phyloP scores from a whole-genome alignment of 495 filamentous ascomycete genomes.

The Pseudotulostoma volvatum region DNA sequence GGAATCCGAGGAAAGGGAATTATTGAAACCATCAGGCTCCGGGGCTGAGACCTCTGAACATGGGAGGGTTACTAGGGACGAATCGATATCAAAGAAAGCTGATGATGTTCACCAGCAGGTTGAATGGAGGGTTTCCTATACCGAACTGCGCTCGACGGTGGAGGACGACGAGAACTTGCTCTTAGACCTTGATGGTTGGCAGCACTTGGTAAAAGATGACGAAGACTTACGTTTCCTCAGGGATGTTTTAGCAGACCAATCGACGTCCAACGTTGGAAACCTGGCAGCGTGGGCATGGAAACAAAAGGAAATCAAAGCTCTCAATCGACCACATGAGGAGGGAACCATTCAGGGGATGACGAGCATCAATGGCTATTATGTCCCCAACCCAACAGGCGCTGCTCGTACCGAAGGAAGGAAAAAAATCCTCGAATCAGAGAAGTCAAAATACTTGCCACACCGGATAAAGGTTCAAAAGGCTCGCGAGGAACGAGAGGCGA shows the following conservation, averaged over 20 bases:
- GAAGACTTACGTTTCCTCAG: slow-evolving; percentile 53
- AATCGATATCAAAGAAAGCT: too few relatives aligned
- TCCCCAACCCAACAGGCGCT: slow-evolving; percentile 65
- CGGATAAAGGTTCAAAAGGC: slow-evolving; percentile 87
- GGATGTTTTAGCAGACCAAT: slow-evolving; percentile 29
- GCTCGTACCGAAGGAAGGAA: slow-evolving; percentile 86
- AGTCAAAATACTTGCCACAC: slow-evolving; percentile 95
- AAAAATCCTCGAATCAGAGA: slow-evolving; percentile 89
- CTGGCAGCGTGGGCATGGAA: slow-evolving; percentile 73
- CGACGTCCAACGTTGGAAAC: slow-evolving; percentile 41
- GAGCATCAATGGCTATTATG: slow-evolving; percentile 76
- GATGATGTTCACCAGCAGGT: slow-evolving; percentile 21
- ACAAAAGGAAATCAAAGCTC: slow-evolving; percentile 72
- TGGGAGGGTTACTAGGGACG: slow-evolving; percentile 3
- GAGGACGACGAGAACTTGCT: slow-evolving; percentile 49
- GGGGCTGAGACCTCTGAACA: slow-evolving; percentile 9
- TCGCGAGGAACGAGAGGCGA: slow-evolving; percentile 71
- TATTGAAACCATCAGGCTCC: slow-evolving; percentile 20
- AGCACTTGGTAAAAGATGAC: slow-evolving; percentile 60
- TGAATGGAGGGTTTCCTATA: slow-evolving; percentile 43
- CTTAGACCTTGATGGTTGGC: slow-evolving; percentile 63
- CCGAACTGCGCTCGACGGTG: slow-evolving; percentile 45
- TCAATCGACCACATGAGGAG: slow-evolving; percentile 43
- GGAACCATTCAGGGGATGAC: slow-evolving; percentile 37
- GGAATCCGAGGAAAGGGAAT: slow-evolving; percentile 10